Evolutionary conservation across 2,329 filamentous ascomycete genomes (phyloP), one percentile per base, ranked within the genome.

Genomic region (Chaetomium olivaceum): DNA sequence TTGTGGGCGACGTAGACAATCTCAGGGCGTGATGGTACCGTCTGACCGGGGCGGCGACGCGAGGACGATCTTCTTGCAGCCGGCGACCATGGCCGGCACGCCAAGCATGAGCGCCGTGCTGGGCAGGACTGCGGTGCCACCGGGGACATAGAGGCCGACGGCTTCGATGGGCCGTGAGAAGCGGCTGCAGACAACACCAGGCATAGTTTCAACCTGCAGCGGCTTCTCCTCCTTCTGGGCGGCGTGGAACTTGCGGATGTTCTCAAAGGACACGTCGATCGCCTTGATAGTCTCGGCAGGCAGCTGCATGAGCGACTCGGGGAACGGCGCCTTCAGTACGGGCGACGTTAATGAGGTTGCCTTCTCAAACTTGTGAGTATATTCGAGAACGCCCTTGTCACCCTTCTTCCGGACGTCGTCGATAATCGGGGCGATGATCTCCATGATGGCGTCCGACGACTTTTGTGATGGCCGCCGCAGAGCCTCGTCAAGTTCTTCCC

Each of bases 1-100:
- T 97, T 98, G 86, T 98, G 93, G 3, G 95, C 95, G 39, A 92
- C 91, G 76, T 99, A 99, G 62, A 99, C 94, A 68, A 99, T 97
- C 77, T 99, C 95, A n/a, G 0, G 95, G 95, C 0, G 94, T 97
- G 69, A 98, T 86, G 71, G 89, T 92, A 58, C 95, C 95, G 74
- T 98, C 94, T 0, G 91, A 80, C 52, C 95, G 89, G 21, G 95
- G 95, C 33, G 95, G 95, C 0, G 93, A 96, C 23, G 95, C 95
- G 43, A 99, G 82, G 19, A 99, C 91, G 67, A 99, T 97, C 79
- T 91, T 96, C 80, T 93, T 88, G 84, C 95, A 99, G 27, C 95
- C 95, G 27, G 95, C 95, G 8, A 98, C 95, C 91, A 96, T 96
- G 67, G 95, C 95, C 8, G 95, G 95, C 4, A 99, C 95, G 75